These are phyloP conservation scores for Metschnikowia drakensbergensis DNA, from an alignment of 805 yeast genomes.

Conservation along the genomic window DNA sequence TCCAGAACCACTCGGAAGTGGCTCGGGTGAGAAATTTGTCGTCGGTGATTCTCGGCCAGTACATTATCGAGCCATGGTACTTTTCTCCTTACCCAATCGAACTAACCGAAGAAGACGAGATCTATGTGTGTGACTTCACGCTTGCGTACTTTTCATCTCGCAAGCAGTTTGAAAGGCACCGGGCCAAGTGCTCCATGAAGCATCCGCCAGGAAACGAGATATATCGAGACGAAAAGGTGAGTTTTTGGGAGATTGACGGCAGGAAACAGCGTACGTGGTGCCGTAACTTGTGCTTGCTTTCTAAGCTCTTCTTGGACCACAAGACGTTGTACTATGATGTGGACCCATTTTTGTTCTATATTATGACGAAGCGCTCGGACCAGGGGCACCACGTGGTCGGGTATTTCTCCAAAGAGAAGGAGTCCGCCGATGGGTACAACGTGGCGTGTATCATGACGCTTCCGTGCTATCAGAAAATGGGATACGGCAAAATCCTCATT, in stretches of 20 bases:
- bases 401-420: constrained; percentile 94
- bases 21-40: constrained; percentile 85
- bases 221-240: constrained; percentile 85
- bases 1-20: constrained; percentile 79
- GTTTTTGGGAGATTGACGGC: constrained; percentile 97
- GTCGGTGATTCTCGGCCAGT: constrained; percentile 79
- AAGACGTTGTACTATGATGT: constrained; percentile 96
- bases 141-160: constrained; percentile 82
- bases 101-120: constrained; percentile 83
- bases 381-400: constrained; percentile 96
- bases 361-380: constrained; percentile 89
- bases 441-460: constrained; percentile 95
- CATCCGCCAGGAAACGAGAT: constrained; percentile 99
- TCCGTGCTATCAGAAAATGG: constrained; percentile 95
- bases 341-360: constrained; percentile 93
- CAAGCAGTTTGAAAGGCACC: constrained; percentile 89
- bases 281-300: constrained; percentile 85
- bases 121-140: constrained; percentile 90
- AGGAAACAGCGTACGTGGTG: constrained; percentile 96
- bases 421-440: constrained; percentile 89
- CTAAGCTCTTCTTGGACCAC: constrained; percentile 89
- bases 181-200: constrained; percentile 79
- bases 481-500: constrained; percentile 86
- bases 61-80: constrained; percentile 97
- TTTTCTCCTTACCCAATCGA: constrained; percentile 97